These are phyloP conservation scores for Tetrahymena thermophila DNA, from an alignment of 73 alveolate species.

Conservation along the genomic window DNA sequence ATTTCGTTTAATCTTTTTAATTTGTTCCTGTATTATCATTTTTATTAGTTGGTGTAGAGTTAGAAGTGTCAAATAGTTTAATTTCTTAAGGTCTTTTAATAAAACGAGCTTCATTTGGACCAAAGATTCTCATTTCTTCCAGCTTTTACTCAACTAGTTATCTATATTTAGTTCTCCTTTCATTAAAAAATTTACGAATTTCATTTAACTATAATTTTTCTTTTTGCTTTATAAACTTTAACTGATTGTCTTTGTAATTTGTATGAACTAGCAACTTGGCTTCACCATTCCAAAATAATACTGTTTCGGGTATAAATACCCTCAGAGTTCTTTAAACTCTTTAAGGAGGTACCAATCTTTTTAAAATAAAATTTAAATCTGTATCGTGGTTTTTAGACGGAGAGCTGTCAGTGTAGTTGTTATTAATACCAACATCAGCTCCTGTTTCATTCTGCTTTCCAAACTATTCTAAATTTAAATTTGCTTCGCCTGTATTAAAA, in stretches of 20 bases:
- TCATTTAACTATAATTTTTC: background rate
- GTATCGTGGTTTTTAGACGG: background rate
- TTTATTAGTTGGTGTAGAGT: background rate
- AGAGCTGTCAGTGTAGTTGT: background rate
- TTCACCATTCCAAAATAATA: background rate
- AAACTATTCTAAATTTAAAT: background rate
- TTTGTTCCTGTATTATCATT: background rate
- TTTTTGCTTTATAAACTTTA: background rate
- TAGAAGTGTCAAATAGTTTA: background rate
- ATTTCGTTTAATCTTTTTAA: background rate
- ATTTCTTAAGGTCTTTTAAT: background rate
- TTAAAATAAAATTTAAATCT: background rate
- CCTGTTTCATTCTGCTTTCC: background rate
- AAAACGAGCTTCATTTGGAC: background rate
- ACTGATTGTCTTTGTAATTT: background rate
- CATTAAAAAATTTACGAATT: background rate
- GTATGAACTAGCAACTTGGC: background rate
- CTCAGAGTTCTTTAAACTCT: background rate
- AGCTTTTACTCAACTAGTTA: background rate
- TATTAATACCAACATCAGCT: background rate
- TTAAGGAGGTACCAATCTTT: background rate
- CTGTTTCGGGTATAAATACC: background rate
- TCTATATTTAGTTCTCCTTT: background rate
- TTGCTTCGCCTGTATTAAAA: background rate
- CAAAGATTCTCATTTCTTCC: background rate